Base-by-base conservation (phyloP, 2,329 filamentous ascomycete genomes). In the Dothistroma pini region DNA sequence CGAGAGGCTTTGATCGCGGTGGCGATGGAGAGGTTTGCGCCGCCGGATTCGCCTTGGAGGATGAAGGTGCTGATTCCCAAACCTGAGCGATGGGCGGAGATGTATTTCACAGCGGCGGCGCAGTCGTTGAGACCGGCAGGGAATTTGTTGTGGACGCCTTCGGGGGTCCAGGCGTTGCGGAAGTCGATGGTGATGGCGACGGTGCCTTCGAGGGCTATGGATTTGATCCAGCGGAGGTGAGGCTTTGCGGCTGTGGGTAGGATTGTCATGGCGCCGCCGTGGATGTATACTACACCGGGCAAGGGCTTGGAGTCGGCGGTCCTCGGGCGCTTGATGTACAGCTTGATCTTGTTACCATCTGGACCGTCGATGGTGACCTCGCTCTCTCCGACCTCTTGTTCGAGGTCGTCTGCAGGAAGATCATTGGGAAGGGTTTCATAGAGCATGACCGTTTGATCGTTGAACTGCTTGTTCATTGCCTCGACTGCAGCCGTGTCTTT, bases 341-440 rank as follows among this genome's bases (percentile, higher is more conserved):
- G 51, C 50, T 63, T 66, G 35, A 68, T 69, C 31, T 67, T 63
- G 22, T 62, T 65, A 4, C 62, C 68, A 55, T 71, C 69, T 32
- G 63, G 62, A 35, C 61, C 65, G 8, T 64, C 54, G 59, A 69
- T 64, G 2, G 60, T 54, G 9, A 61, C 59, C 25, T 64, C 63
- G 8, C n/a, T 57, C 29, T 58, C 54, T 16, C 56, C 49, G 25
- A 69, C 56, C 2, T 63, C 61, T 6, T 64, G 56, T 34, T 70
- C 68, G 19, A 61, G 31, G 2, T 57, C 58, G 38, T 69, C 66
- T n/a, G 52, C 58, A 1, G 65, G 66, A 8, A 69, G 38, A 10
- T 67, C 65, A 21, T 93, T 96, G 78, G 91, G 95, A 68, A 89
- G 85, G 66, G 80, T 77, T 70, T 96, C 89, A 91, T 93, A 97